phyloP scores from a whole-genome alignment of 1,139 yeast genomes.

The Yamadazyma friedrichii region DNA sequence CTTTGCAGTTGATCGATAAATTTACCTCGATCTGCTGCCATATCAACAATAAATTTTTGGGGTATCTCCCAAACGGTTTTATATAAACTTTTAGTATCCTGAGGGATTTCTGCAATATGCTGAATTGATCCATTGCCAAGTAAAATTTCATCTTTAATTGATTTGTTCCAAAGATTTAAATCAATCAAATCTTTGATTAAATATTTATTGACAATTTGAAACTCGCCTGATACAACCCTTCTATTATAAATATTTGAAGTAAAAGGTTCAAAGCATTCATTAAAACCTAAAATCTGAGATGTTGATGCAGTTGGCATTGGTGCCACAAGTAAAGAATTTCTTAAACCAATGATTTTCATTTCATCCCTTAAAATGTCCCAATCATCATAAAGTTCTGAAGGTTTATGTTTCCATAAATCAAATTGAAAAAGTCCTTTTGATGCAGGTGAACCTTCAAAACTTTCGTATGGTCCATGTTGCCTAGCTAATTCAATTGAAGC shows the following conservation, averaged over 20 bases:
- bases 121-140: conserved; percentile 87
- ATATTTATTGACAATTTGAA: conserved; percentile 85
- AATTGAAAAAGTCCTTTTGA: conserved; percentile 75
- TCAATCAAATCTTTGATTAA: conserved; percentile 78
- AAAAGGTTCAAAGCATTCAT: conserved; percentile 90
- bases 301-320: conserved; percentile 97
- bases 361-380: conserved; percentile 71
- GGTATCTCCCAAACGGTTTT: conserved; percentile 97
- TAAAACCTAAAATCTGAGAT: conserved; percentile 84
- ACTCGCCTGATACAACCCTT: conserved; percentile 85
- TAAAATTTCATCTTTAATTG: conserved; percentile 78
- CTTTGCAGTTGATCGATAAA: conserved; percentile 95
- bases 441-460: conserved; percentile 79
- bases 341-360: conserved; percentile 61
- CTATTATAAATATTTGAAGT: conserved; percentile 86
- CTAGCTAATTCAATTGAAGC: conserved; percentile 74
- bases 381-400: conserved; percentile 64
- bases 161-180: conserved; percentile 77
- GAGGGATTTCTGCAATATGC: conserved; percentile 71
- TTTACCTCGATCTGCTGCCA: conserved; percentile 95
- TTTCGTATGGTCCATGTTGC: conserved; percentile 62
- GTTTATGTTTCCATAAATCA: conserved; percentile 78
- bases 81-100: conserved; percentile 72
- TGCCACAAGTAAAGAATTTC: conserved; percentile 83
- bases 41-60: conserved; percentile 81